Evolutionary conservation across 1,284 basidiomycete genomes (phyloP).

Genomic region (Microbotryum scabiosae): DNA sequence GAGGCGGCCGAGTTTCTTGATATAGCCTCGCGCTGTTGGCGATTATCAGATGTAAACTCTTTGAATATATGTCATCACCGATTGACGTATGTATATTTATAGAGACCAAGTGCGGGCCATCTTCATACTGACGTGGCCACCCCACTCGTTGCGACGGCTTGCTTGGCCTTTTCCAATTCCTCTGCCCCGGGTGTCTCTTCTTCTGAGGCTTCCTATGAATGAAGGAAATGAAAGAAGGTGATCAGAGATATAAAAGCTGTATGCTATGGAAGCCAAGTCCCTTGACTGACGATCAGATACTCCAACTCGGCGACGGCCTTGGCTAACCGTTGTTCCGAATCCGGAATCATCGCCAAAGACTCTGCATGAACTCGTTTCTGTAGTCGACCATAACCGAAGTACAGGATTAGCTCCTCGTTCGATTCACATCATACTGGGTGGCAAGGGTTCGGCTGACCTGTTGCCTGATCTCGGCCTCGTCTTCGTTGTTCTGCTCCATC

Average conservation of each 20-base stretch:
- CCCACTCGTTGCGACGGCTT: constrained; percentile 2
- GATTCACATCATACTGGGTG: too few relatives aligned
- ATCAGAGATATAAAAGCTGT: too few relatives aligned
- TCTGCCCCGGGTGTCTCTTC: constrained; percentile 12
- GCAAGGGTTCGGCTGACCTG: constrained; percentile 9
- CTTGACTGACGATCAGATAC: constrained; percentile 19
- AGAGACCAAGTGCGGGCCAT: too few relatives aligned
- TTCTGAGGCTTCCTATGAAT: constrained; percentile 9
- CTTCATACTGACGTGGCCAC: background rate
- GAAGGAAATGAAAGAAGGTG: background rate
- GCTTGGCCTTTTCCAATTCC: constrained; percentile 12
- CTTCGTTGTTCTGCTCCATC: constrained; percentile 19
- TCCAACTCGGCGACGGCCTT: constrained; percentile 26
- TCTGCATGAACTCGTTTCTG: constrained; percentile 24
- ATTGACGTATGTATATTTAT: too few relatives aligned
- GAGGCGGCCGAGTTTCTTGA: too few relatives aligned
- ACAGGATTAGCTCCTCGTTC: too few relatives aligned
- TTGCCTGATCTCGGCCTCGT: constrained; percentile 28
- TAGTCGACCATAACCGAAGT: too few relatives aligned
- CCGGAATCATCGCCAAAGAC: constrained; percentile 27
- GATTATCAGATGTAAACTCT: too few relatives aligned
- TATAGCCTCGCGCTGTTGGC: too few relatives aligned
- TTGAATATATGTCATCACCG: too few relatives aligned
- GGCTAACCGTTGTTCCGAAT: constrained; percentile 26
- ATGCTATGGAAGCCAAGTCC: background rate